These are phyloP conservation scores for Nicotiana noctiflora DNA, from an alignment of 257 asterid species.

Conservation along the genomic window DNA sequence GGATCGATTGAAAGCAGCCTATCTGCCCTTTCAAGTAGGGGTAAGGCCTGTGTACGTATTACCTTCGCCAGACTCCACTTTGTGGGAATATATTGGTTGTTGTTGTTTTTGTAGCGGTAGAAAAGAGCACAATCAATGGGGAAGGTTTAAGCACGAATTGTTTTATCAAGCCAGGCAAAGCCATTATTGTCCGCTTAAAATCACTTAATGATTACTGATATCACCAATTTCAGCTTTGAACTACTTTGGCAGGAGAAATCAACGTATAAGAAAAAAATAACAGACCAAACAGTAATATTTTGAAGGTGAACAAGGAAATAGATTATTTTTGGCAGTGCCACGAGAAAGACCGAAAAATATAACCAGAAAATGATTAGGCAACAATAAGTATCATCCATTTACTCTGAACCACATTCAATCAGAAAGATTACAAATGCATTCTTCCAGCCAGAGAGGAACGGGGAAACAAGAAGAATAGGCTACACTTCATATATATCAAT, in stretches of 20 bases:
- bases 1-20: too few species aligned
- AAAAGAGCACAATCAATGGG: not conserved
- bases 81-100: too few species aligned
- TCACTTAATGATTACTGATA: not conserved
- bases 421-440: not conserved
- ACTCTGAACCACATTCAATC: not conserved
- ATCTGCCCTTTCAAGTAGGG: too few species aligned
- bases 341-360: not conserved
- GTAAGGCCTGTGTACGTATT: too few species aligned
- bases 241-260: not conserved
- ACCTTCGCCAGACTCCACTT: too few species aligned
- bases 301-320: not conserved
- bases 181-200: not conserved
- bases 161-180: not conserved
- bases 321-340: not conserved
- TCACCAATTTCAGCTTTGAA: not conserved
- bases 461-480: not conserved
- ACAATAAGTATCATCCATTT: not conserved
- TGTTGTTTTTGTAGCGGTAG: too few species aligned
- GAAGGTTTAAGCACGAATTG: not conserved
- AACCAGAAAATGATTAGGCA: not conserved
- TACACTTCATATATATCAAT: not conserved
- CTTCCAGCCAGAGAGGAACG: not conserved
- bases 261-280: too few species aligned
- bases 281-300: not conserved